These are phyloP conservation scores for Cephaloascus fragrans DNA, from an alignment of 805 yeast genomes.

Conservation along the genomic window DNA sequence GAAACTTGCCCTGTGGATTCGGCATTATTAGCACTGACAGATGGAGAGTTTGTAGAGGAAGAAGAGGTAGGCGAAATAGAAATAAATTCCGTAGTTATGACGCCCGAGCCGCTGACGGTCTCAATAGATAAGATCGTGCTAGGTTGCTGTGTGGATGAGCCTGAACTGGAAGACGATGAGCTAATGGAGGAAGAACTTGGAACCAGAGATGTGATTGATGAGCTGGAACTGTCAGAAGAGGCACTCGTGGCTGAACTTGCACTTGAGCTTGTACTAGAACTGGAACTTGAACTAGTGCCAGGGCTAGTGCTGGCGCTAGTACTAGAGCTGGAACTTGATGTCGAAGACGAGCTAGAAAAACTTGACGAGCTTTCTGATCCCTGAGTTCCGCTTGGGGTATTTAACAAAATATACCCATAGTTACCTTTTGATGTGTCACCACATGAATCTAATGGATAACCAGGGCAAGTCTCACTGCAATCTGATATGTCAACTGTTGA, in stretches of 20 bases:
- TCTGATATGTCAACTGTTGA: slow-evolving; percentile 20
- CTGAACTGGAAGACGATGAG: slow-evolving; percentile 4
- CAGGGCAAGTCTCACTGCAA: slow-evolving; percentile 32
- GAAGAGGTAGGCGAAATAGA: slow-evolving; percentile 5
- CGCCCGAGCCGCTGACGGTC: slow-evolving; percentile 8
- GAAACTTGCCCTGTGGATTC: slow-evolving; percentile 1
- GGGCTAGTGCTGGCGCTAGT: not conserved
- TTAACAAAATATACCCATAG: slow-evolving; percentile 44
- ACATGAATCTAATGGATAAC: slow-evolving; percentile 31
- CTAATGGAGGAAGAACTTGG: slow-evolving; percentile 9
- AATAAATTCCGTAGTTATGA: slow-evolving; percentile 9
- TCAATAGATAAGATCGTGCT: slow-evolving; percentile 8
- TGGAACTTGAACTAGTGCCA: slow-evolving; percentile 6
- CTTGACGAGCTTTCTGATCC: slow-evolving; percentile 5
- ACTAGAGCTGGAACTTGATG: slow-evolving; percentile 9
- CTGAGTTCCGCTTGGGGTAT: slow-evolving; percentile 18
- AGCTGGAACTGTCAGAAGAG: slow-evolving; percentile 2
- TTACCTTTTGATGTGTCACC: slow-evolving; percentile 30
- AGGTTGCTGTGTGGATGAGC: slow-evolving; percentile 3
- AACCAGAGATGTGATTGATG: slow-evolving; percentile 1
- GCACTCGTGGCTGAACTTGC: slow-evolving; percentile 7
- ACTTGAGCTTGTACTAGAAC: slow-evolving; percentile 11
- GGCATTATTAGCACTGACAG: not conserved
- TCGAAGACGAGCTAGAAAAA: slow-evolving; percentile 5
- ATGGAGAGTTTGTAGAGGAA: not conserved